These are phyloP conservation scores for Starmerella tilneyi DNA, from an alignment of 805 yeast species.

Conservation along the genomic window DNA sequence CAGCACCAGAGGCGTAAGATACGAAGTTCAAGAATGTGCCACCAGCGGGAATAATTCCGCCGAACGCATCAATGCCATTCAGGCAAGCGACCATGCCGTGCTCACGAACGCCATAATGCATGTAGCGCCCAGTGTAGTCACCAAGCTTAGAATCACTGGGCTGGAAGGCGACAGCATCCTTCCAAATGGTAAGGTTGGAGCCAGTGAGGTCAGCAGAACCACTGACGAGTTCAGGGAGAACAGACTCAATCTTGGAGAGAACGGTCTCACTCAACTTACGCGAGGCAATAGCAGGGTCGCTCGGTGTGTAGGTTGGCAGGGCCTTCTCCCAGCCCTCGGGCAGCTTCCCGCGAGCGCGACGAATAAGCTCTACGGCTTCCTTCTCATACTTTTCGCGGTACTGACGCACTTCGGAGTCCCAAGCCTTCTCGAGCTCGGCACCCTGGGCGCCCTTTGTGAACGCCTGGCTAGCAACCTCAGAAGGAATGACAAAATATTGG, in stretches of 20 bases:
- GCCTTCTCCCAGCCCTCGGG: slow-evolving; percentile 72
- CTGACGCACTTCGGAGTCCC: slow-evolving; percentile 55
- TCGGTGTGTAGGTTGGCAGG: slow-evolving; percentile 69
- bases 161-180: slow-evolving; percentile 83
- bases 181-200: slow-evolving; percentile 87
- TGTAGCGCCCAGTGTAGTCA: slow-evolving; percentile 80
- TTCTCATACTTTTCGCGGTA: slow-evolving; percentile 66
- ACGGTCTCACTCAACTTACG: slow-evolving; percentile 87
- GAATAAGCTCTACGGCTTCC: slow-evolving; percentile 62
- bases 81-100: slow-evolving; percentile 98
- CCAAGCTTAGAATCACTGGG: slow-evolving; percentile 72
- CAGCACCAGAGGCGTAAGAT: slow-evolving; percentile 47
- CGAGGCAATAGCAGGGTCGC: slow-evolving; percentile 78
- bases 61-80: slow-evolving; percentile 91
- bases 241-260: slow-evolving; percentile 49
- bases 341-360: slow-evolving; percentile 68
- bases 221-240: slow-evolving; percentile 81
- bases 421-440: slow-evolving; percentile 57
- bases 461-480: slow-evolving; percentile 69
- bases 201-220: slow-evolving; percentile 98
- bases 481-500: slow-evolving; percentile 65
- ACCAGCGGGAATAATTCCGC: slow-evolving; percentile 80
- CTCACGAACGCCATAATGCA: slow-evolving; percentile 97
- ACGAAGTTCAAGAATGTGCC: slow-evolving; percentile 96
- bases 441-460: slow-evolving; percentile 47